phyloP scores from a whole-genome alignment of 2,329 filamentous ascomycete genomes.

The Fusarium acutatum region DNA sequence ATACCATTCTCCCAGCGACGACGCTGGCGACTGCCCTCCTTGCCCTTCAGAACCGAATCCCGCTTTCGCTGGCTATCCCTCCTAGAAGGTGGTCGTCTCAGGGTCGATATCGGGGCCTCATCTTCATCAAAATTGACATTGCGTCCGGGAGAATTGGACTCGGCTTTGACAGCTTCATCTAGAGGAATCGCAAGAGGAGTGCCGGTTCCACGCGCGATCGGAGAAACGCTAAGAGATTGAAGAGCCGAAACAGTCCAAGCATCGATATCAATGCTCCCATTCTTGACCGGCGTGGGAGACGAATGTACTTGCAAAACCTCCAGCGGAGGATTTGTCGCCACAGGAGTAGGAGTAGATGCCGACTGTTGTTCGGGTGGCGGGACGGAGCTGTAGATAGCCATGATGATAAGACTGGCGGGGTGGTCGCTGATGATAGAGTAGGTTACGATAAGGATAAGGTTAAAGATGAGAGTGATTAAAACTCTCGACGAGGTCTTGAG shows the following conservation, averaged over 20 bases:
- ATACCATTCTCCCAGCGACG: constrained; percentile 95
- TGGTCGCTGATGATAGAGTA: neutral
- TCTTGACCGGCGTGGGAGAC: constrained; percentile 38
- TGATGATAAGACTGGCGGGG: constrained; percentile 40
- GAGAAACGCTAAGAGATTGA: constrained; percentile 63
- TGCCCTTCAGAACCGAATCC: constrained; percentile 84
- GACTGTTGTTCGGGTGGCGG: constrained; percentile 54
- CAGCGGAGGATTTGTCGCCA: constrained; percentile 17
- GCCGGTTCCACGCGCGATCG: constrained; percentile 66
- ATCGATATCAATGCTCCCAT: constrained; percentile 64
- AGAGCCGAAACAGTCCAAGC: constrained; percentile 71
- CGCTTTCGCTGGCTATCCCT: constrained; percentile 68
- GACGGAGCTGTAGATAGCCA: constrained; percentile 64
- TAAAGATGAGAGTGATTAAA: neutral
- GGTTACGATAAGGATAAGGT: neutral
- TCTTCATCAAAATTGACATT: constrained; percentile 32
- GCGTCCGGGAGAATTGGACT: constrained; percentile 20
- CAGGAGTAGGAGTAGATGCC: constrained; percentile 24
- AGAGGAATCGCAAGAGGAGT: constrained; percentile 78
- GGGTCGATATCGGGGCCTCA: constrained; percentile 44
- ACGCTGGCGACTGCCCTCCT: constrained; percentile 86
- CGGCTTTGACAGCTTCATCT: constrained; percentile 58
- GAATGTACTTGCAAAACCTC: constrained; percentile 28
- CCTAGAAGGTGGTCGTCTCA: constrained; percentile 56
- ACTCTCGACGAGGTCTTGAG: neutral